These are phyloP conservation scores for Colletotrichum lini DNA, from an alignment of 2,329 filamentous ascomycete species.

Conservation along the genomic window DNA sequence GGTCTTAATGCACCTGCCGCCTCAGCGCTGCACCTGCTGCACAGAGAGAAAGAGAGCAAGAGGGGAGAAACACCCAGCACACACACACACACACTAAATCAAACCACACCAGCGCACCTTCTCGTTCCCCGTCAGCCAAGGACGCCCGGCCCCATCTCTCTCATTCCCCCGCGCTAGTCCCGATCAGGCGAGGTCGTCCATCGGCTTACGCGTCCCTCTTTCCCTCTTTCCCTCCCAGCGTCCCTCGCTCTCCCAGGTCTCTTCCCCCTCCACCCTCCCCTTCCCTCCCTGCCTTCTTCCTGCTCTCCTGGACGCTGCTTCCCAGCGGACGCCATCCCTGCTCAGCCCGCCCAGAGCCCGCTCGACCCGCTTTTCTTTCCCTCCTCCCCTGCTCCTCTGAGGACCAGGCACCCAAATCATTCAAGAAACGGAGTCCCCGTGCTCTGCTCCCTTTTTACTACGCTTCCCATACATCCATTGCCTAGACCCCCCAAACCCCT, in stretches of 20 bases:
- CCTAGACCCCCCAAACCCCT: slow-evolving; percentile 26
- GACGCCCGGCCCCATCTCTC: slow-evolving; percentile 21
- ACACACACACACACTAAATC: not conserved
- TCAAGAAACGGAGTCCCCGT: slow-evolving; percentile 39
- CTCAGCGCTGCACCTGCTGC: not conserved
- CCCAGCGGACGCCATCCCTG: slow-evolving; percentile 28
- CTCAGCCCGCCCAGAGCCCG: slow-evolving; percentile 36
- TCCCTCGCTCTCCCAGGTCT: not conserved
- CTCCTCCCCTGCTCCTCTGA: slow-evolving; percentile 31
- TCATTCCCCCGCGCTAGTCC: slow-evolving; percentile 24
- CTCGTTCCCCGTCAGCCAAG: slow-evolving; percentile 17
- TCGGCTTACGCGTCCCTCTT: slow-evolving; percentile 43
- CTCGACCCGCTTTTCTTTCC: slow-evolving; percentile 31
- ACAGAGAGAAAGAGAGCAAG: slow-evolving; percentile 1
- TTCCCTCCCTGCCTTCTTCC: not conserved
- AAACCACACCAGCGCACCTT: slow-evolving; percentile 3
- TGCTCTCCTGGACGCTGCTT: slow-evolving; percentile 10
- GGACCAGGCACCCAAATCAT: slow-evolving; percentile 40
- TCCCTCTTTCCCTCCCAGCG: slow-evolving; percentile 32
- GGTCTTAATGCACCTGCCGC: not conserved
- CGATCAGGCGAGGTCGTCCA: slow-evolving; percentile 22
- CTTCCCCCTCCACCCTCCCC: not conserved
- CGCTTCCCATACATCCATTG: slow-evolving; percentile 36
- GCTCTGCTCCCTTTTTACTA: slow-evolving; percentile 26
- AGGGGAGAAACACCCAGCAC: not conserved